These are phyloP conservation scores for Coemansia sp. DNA, from an alignment of 192 early-diverging fungal species.

Conservation along the genomic window DNA sequence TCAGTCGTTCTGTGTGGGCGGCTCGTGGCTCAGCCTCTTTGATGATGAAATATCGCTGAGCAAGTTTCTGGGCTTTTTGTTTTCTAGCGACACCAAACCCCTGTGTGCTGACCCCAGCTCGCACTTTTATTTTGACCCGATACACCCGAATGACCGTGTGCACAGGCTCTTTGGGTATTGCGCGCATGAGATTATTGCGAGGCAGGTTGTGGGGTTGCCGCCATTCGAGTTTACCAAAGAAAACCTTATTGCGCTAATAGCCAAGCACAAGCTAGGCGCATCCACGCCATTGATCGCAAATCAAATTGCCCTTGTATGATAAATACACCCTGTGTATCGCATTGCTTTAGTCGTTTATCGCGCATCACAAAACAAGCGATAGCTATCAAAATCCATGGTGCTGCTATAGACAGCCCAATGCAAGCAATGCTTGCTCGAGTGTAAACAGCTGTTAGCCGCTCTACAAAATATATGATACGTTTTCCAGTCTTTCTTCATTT, in stretches of 20 bases:
- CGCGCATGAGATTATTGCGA: background rate
- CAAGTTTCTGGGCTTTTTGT: conserved; percentile 13
- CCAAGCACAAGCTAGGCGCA: conserved; percentile 12
- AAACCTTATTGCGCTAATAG: conserved; percentile 15
- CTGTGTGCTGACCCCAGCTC: conserved; percentile 19
- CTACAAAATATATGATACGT: background rate
- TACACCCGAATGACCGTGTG: conserved; percentile 37
- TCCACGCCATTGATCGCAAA: background rate
- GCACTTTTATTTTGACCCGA: conserved; percentile 34
- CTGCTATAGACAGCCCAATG: background rate
- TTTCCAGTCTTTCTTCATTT: background rate
- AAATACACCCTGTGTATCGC: background rate
- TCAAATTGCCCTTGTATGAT: background rate
- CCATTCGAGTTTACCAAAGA: conserved; percentile 9
- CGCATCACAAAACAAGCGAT: background rate
- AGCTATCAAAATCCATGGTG: background rate
- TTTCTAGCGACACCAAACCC: background rate
- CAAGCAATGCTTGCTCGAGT: background rate
- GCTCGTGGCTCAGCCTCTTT: conserved; percentile 34
- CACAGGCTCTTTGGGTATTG: conserved; percentile 43
- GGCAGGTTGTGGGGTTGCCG: background rate
- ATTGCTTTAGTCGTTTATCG: background rate
- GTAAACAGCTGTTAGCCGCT: background rate
- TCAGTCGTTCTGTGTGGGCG: conserved; percentile 19
- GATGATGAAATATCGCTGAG: conserved; percentile 11